phyloP scores from a whole-genome alignment of 108 stramenopile species.

The Thalassiosira profunda region DNA sequence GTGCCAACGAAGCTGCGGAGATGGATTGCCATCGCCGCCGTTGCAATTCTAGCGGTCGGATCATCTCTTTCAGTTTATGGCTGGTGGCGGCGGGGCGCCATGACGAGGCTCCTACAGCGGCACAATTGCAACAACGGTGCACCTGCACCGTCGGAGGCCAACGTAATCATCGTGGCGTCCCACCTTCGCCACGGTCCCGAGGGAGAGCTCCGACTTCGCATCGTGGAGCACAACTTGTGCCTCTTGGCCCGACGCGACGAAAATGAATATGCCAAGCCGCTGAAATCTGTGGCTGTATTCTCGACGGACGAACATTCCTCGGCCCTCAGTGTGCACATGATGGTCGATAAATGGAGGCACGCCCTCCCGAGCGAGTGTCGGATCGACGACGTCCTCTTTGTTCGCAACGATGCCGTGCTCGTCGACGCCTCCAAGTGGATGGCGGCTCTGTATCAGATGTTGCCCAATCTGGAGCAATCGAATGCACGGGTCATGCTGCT shows the following conservation, averaged over 20 bases:
- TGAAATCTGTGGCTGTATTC: conserved; percentile 30
- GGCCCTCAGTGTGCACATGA: background rate
- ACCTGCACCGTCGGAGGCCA: background rate
- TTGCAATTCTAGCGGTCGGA: too few species aligned
- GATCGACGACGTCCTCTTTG: background rate
- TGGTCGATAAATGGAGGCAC: conserved; percentile 18
- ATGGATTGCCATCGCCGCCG: too few species aligned
- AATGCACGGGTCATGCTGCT: conserved; percentile 34
- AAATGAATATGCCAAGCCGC: background rate
- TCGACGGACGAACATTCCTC: conserved; percentile 9
- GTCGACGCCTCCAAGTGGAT: conserved; percentile 45
- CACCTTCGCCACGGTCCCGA: conserved; percentile 36
- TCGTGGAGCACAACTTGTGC: conserved; percentile 36
- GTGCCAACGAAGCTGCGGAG: too few species aligned
- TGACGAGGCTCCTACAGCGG: too few species aligned
- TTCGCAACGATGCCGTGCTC: conserved; percentile 31
- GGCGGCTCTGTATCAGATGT: conserved; percentile 5
- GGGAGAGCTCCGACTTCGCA: conserved; percentile 27
- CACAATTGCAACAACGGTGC: too few species aligned
- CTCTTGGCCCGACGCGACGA: conserved; percentile 1
- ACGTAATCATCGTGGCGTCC: conserved; percentile 32
- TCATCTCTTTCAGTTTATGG: too few species aligned
- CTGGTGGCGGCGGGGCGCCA: too few species aligned
- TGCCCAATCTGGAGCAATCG: conserved; percentile 8
- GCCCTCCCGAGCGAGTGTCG: background rate